phyloP scores from a whole-genome alignment of 2,329 filamentous ascomycete genomes.

The Colletotrichum sp. region DNA sequence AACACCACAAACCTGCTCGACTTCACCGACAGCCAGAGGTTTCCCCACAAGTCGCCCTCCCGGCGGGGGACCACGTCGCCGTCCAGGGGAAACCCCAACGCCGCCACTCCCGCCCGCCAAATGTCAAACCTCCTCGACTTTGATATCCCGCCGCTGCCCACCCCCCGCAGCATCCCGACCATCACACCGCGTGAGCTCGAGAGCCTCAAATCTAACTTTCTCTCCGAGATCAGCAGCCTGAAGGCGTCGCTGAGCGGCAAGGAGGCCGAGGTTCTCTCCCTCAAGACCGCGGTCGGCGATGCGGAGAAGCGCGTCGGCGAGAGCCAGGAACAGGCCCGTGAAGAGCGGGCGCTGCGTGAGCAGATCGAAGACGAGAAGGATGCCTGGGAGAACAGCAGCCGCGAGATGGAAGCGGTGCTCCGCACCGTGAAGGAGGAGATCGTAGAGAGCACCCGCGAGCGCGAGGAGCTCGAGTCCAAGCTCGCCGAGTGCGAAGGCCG shows the following conservation, averaged over 20 bases:
- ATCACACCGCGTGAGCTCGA: constrained; percentile 93
- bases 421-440: constrained; percentile 84
- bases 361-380: constrained; percentile 76
- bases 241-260: constrained; percentile 91
- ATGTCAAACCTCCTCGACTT: constrained; percentile 83
- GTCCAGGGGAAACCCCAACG: constrained; percentile 29
- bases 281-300: constrained; percentile 87
- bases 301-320: constrained; percentile 92
- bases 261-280: constrained; percentile 86
- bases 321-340: constrained; percentile 81
- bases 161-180: constrained; percentile 87
- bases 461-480: constrained; percentile 77
- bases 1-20: constrained; percentile 84
- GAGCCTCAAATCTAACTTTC: constrained; percentile 85
- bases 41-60: constrained; percentile 55
- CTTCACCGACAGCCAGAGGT: constrained; percentile 77
- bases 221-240: constrained; percentile 93
- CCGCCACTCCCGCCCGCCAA: constrained; percentile 52
- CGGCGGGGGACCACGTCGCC: constrained; percentile 29
- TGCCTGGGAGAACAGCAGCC: constrained; percentile 82
- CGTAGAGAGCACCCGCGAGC: constrained; percentile 76
- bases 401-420: constrained; percentile 85
- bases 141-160: constrained; percentile 92
- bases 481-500: constrained; percentile 79
- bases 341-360: constrained; percentile 75